Conservation (phyloP, 805 yeast species). For the Candida awuae region DNA sequence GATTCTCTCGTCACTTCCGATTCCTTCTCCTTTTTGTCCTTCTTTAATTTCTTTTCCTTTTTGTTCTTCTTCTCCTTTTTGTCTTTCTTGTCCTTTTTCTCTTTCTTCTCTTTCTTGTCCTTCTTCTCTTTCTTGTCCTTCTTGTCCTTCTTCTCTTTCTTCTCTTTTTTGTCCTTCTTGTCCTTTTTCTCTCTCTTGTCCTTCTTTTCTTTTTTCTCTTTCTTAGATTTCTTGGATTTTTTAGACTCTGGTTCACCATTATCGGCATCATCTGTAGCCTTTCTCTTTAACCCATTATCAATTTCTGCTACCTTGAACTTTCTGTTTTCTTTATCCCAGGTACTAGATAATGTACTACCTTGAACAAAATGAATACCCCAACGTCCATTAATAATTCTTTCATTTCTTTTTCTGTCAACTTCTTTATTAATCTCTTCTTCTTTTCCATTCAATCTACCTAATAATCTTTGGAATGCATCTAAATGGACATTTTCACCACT, state of each 20-base stretch:
- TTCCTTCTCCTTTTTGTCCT: conserved; percentile 13
- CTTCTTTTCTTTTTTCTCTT: conserved; percentile 22
- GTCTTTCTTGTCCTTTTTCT: conserved; percentile 17
- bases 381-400: conserved; percentile 69
- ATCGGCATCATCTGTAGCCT: conserved; percentile 7
- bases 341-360: conserved; percentile 77
- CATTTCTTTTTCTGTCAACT: conserved; percentile 59
- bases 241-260: conserved; percentile 9
- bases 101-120: conserved; percentile 20
- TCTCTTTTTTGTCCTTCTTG: conserved; percentile 20
- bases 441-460: conserved; percentile 85
- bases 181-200: conserved; percentile 24
- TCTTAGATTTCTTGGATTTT: conserved; percentile 19
- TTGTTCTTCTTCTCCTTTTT: conserved; percentile 9
- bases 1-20: conserved; percentile 32
- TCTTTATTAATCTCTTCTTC: conserved; percentile 59
- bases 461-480: conserved; percentile 84
- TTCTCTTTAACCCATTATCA: conserved; percentile 17
- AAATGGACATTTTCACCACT: conserved; percentile 83
- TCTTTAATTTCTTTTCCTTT: conserved; percentile 20
- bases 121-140: conserved; percentile 21
- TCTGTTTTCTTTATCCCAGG: conserved; percentile 62
- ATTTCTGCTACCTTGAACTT: conserved; percentile 20
- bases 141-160: conserved; percentile 26
- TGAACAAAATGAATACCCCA: conserved; percentile 84